A percentile compares a stretch with the other conserved stretches of the same genome.
Conservation (phyloP, 1,284 basidiomycete species). For the Tilletia indica region DNA sequence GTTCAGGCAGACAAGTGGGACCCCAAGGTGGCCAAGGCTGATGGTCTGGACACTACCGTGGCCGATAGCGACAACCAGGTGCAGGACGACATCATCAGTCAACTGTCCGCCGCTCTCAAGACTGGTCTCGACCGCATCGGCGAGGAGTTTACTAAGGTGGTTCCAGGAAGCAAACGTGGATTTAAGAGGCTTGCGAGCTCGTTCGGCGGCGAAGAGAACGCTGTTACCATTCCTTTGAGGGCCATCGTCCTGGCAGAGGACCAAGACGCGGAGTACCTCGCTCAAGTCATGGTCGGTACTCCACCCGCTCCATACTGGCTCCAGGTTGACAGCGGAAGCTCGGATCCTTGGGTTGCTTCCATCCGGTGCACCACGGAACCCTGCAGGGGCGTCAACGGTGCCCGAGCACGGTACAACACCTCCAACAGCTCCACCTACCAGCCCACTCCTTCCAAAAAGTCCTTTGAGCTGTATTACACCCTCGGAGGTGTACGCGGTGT, state of each 20-base stretch:
- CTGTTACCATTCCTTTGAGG: constrained; percentile 11
- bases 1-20: constrained; percentile 1
- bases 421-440: constrained; percentile 14
- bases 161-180: neutral
- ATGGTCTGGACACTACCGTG: constrained; percentile 2
- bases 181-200: neutral
- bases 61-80: constrained; percentile 3
- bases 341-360: constrained; percentile 19
- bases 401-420: neutral
- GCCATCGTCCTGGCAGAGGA: neutral
- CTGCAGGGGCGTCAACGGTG: constrained; percentile 10
- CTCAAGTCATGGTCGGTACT: constrained; percentile 14
- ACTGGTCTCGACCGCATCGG: neutral
- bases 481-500: constrained; percentile 19
- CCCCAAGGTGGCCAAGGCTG: neutral
- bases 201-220: neutral
- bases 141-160: neutral
- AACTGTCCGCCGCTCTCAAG: neutral
- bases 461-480: constrained; percentile 23
- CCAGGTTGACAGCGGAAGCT: constrained; percentile 18
- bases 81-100: neutral
- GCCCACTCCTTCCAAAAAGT: constrained; percentile 15
- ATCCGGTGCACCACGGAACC: neutral
- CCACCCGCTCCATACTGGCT: constrained; percentile 9
- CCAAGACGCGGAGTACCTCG: constrained; percentile 17